phyloP scores from a whole-genome alignment of 176 grass and related monocot species.

The Avena eriantha region DNA sequence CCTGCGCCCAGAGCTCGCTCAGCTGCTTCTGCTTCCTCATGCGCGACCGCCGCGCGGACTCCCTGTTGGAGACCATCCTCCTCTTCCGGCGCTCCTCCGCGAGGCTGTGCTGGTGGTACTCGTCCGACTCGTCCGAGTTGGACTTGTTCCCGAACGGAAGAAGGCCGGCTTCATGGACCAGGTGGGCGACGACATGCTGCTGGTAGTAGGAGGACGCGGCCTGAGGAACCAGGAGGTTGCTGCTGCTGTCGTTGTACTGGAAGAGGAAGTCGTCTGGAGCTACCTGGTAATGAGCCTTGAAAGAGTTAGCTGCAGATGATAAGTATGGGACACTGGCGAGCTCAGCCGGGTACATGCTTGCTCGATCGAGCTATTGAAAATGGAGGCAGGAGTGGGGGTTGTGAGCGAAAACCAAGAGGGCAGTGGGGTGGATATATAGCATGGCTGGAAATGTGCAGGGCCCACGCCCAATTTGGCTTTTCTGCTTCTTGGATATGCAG shows the following conservation, averaged over 20 bases:
- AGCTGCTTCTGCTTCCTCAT: constrained; percentile 98
- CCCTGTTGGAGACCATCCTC: constrained; percentile 95
- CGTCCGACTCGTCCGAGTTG: constrained; percentile 68
- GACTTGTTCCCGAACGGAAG: constrained; percentile 46
- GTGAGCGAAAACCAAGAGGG: constrained; percentile 49
- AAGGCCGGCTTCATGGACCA: constrained; percentile 49
- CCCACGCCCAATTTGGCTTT: constrained; percentile 30
- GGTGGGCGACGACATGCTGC: constrained; percentile 47
- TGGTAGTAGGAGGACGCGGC: constrained; percentile 7
- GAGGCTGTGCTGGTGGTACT: constrained; percentile 48
- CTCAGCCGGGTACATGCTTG: constrained; percentile 81
- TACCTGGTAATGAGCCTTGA: constrained; percentile 75
- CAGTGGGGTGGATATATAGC: constrained; percentile 79
- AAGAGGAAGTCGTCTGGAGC: constrained; percentile 55
- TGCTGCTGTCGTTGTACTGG: constrained; percentile 42
- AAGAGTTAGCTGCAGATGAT: constrained; percentile 46
- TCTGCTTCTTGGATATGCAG: constrained; percentile 42
- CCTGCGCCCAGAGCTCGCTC: constrained; percentile 74
- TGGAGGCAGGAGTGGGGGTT: constrained; percentile 39
- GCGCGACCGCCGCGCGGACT: constrained; percentile 89
- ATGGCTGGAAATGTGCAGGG: constrained; percentile 37
- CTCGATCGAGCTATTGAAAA: constrained; percentile 30
- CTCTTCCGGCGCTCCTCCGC: constrained; percentile 81
- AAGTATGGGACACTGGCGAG: constrained; percentile 80
- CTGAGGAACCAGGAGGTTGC: constrained; percentile 40